A percentile compares a stretch with the other conserved stretches of the same genome.
Conservation (phyloP, 2,329 filamentous ascomycete species). For the Scytalidium sp. region DNA sequence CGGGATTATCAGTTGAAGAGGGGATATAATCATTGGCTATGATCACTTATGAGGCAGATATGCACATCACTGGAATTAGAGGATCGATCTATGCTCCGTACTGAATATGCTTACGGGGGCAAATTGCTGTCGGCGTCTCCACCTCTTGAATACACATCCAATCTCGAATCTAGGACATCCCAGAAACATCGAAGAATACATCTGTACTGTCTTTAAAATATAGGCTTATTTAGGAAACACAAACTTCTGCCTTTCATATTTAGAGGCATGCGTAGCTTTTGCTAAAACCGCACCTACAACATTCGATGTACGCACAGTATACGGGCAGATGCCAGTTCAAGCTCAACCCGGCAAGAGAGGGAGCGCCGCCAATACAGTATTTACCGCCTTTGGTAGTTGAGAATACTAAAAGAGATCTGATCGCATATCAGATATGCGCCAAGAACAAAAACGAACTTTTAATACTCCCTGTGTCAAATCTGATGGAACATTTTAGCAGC, state of each 20-base stretch:
- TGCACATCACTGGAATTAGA: background rate
- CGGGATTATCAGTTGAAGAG: slow-evolving; percentile 11
- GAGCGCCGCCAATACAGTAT: slow-evolving; percentile 61
- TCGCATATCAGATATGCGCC: too few relatives aligned
- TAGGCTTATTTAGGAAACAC: background rate
- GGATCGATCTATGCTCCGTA: background rate
- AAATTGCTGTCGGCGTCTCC: too few relatives aligned
- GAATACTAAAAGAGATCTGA: too few relatives aligned
- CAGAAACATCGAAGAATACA: background rate
- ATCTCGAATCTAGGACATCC: too few relatives aligned
- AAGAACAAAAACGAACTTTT: too few relatives aligned
- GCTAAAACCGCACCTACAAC: slow-evolving; percentile 60
- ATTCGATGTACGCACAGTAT: slow-evolving; percentile 54
- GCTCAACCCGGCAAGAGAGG: too few relatives aligned
- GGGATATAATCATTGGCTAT: slow-evolving; percentile 11
- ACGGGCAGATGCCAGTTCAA: slow-evolving; percentile 72
- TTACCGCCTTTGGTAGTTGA: too few relatives aligned
- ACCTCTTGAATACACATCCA: too few relatives aligned
- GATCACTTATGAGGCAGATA: slow-evolving; percentile 1
- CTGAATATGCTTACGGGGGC: background rate
- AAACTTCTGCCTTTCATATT: slow-evolving; percentile 31
- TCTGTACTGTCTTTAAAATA: background rate
- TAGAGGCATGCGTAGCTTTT: too few relatives aligned
- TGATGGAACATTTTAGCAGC: too few relatives aligned
- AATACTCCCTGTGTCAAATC: too few relatives aligned